These are phyloP conservation scores for Calocera cornea DNA, from an alignment of 768 basidiomycete genomes.

Conservation along the genomic window DNA sequence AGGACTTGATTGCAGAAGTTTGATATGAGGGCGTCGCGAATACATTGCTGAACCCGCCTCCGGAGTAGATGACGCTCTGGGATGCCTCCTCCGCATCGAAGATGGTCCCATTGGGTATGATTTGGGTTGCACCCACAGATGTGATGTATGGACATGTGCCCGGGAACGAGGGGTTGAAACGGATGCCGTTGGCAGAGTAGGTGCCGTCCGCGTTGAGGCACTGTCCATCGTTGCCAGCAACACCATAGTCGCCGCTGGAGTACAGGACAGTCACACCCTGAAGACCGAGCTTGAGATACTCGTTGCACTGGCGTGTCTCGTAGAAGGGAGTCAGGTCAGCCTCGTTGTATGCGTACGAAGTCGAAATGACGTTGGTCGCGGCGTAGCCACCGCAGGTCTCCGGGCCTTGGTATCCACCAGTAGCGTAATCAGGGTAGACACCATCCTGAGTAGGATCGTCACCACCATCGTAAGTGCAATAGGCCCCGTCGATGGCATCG, in stretches of 20 bases:
- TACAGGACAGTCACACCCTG: conserved; percentile 25
- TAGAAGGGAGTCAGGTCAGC: conserved; percentile 15
- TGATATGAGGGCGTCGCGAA: conserved; percentile 13
- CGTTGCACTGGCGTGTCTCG: conserved; percentile 29
- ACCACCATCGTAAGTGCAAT: conserved; percentile 35
- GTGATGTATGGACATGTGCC: conserved; percentile 9
- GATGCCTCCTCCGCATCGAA: conserved; percentile 36
- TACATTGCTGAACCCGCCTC: conserved; percentile 10
- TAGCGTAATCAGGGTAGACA: conserved; percentile 30
- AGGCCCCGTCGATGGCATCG: conserved; percentile 26
- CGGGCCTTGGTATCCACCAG: conserved; percentile 24
- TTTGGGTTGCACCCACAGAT: conserved; percentile 28
- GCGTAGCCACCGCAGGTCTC: conserved; percentile 28
- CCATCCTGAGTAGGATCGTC: conserved; percentile 27
- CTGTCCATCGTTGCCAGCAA: conserved; percentile 24
- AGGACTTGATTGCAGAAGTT: conserved; percentile 19
- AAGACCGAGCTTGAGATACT: conserved; percentile 35
- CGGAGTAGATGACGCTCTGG: conserved; percentile 15
- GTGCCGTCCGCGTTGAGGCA: conserved; percentile 27
- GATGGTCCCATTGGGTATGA: conserved; percentile 32
- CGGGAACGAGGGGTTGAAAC: conserved; percentile 12
- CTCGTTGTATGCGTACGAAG: conserved; percentile 10
- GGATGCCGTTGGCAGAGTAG: neutral
- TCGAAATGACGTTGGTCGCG: conserved; percentile 24
- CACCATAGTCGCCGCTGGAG: conserved; percentile 26